Conservation (phyloP, 768 basidiomycete species). For the Russula dissimulans region DNA sequence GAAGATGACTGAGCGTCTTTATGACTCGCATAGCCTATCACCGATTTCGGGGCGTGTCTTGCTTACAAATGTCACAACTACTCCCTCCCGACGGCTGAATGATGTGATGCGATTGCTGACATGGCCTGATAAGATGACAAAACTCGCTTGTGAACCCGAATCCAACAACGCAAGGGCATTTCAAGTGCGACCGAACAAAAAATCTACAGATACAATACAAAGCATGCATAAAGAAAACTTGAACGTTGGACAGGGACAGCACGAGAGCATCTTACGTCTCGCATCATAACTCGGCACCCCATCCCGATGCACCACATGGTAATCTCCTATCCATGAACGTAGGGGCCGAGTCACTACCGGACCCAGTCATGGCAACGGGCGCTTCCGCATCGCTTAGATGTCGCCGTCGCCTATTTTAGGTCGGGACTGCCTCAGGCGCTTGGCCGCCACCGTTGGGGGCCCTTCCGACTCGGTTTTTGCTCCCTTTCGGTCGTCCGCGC, state of each 20-base stretch:
- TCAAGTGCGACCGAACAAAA: neutral
- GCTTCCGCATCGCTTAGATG: neutral
- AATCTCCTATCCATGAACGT: neutral
- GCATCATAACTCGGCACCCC: conserved; percentile 10
- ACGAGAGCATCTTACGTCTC: neutral
- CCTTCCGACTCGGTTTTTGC: conserved; percentile 25
- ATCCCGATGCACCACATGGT: neutral
- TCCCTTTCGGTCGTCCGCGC: conserved; percentile 30
- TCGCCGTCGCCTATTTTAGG: neutral
- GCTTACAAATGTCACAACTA: neutral
- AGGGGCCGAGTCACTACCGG: neutral
- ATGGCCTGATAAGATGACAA: too few species aligned
- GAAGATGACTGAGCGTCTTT: conserved; percentile 3
- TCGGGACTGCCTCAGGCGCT: conserved; percentile 3
- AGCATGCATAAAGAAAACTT: neutral
- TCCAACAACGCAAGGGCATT: neutral
- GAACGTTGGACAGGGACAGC: neutral
- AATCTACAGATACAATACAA: conserved; percentile 1
- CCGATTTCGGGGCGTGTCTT: neutral
- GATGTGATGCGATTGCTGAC: neutral
- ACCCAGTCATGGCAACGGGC: neutral
- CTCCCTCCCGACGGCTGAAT: too few species aligned
- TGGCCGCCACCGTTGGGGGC: neutral
- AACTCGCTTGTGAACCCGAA: too few species aligned
- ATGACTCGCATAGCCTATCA: neutral